Evolutionary conservation across 768 basidiomycete genomes (phyloP).

Genomic region (Dentipellis fragilis): DNA sequence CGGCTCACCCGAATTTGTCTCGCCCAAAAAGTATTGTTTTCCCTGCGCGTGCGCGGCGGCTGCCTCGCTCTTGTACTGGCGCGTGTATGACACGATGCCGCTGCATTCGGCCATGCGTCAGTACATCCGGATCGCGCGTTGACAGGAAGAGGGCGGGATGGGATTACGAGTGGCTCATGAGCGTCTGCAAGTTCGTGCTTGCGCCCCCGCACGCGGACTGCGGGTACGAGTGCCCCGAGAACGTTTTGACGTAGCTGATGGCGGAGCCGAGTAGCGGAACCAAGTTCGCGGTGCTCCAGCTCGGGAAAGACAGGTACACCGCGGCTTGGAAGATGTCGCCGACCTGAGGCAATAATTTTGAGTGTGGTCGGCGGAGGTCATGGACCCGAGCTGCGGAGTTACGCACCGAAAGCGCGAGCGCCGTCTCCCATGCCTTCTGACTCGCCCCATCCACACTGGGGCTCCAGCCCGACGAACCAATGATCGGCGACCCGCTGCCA

Average conservation of each 20-base stretch:
- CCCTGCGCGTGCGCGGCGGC: constrained; percentile 22
- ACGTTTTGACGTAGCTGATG: constrained; percentile 20
- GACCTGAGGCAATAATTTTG: constrained; percentile 14
- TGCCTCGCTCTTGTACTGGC: constrained; percentile 23
- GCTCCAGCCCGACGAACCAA: constrained; percentile 22
- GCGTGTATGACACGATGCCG: constrained; percentile 26
- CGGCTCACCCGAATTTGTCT: constrained; percentile 29
- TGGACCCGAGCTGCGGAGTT: too few species aligned
- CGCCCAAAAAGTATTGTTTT: constrained; percentile 27
- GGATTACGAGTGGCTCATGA: constrained; percentile 28
- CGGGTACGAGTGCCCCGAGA: constrained; percentile 28
- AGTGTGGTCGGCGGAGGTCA: neutral
- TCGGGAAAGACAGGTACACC: constrained; percentile 22
- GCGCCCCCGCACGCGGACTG: constrained; percentile 29
- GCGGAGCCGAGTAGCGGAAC: constrained; percentile 21
- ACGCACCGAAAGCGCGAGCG: constrained; percentile 20
- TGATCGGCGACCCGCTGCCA: constrained; percentile 23
- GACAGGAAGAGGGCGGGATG: neutral
- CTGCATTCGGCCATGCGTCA: constrained; percentile 9
- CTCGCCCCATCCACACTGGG: constrained; percentile 23
- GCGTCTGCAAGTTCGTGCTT: constrained; percentile 22
- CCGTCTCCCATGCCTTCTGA: constrained; percentile 24
- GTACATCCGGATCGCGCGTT: neutral
- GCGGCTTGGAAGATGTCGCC: constrained; percentile 28
- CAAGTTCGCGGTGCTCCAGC: constrained; percentile 22